These are phyloP conservation scores for Monosporascus sp. DNA, from an alignment of 2,329 filamentous ascomycete genomes.

Conservation along the genomic window DNA sequence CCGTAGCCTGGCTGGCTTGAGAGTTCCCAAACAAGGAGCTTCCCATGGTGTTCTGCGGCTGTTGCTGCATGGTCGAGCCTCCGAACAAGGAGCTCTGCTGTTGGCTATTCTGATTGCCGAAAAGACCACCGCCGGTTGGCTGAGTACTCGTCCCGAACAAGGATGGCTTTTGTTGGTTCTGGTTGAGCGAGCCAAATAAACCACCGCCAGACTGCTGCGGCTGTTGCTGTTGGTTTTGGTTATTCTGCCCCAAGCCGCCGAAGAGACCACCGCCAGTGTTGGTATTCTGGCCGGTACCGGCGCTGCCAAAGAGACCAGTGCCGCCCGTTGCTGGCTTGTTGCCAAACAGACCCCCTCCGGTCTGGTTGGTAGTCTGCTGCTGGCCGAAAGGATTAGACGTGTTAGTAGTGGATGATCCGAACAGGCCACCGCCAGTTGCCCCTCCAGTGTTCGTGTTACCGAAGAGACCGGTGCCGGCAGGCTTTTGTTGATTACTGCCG, in stretches of 20 bases:
- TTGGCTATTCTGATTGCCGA: conserved; percentile 45
- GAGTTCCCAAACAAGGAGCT: conserved; percentile 56
- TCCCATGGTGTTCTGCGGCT: conserved; percentile 39
- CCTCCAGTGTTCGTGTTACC: conserved; percentile 22
- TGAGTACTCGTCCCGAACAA: conserved; percentile 46
- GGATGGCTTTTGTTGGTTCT: conserved; percentile 51
- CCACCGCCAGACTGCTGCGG: conserved; percentile 30
- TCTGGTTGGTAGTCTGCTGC: conserved; percentile 16
- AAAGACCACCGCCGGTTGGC: conserved; percentile 44
- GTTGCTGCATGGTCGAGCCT: conserved; percentile 40
- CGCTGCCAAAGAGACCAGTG: conserved; percentile 38
- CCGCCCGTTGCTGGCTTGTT: conserved; percentile 29
- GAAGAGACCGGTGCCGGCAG: conserved; percentile 37
- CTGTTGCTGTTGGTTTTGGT: conserved; percentile 34
- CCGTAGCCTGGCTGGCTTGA: conserved; percentile 44
- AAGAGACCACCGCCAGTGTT: conserved; percentile 46
- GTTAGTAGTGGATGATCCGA: conserved; percentile 34
- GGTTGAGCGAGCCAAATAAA: conserved; percentile 46
- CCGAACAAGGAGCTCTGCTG: conserved; percentile 43
- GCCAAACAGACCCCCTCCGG: conserved; percentile 43
- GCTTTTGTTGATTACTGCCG: conserved; percentile 31
- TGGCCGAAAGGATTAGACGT: conserved; percentile 24
- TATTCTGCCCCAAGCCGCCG: conserved; percentile 33
- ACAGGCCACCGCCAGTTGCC: conserved; percentile 32
- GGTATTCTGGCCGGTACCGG: conserved; percentile 30